Evolutionary conservation across 2,329 filamentous ascomycete species (phyloP), one percentile per base, ranked within the genome.

Genomic region (Metarhizium guizhouense): DNA sequence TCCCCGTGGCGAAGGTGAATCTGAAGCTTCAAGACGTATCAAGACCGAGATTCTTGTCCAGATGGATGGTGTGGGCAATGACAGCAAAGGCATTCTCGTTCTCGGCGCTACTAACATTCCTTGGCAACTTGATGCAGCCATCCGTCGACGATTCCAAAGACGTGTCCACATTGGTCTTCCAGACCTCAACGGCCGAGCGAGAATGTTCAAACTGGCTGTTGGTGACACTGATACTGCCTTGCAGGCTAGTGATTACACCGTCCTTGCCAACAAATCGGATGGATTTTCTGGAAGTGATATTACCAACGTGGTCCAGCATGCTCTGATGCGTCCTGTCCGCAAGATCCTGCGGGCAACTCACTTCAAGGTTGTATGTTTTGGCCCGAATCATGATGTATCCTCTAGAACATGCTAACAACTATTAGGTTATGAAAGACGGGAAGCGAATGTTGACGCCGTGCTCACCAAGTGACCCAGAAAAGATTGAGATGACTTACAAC

Each of bases 41-140:
- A 99, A 99, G 76, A 99, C 94, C 0, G 94, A 99, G 72, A 85
- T 99, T 66, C 84, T 99, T 14, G 93, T 99, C 18, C 94, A 99
- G 73, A 99, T 99, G 94, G 94, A 99, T 65, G 94, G 94, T 74
- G 94, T 99, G 8, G 95, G 94, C 60, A 93, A 95, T 60, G 94
- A 99, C 72, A 93, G 88, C 59, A 91, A 88, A 65, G 94, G 93
- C 25, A 93, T 99, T 8, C 78, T 99, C 29, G 95, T 99, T 45
- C 82, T 99, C 3, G 94, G 94, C 58, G 94, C 94, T 54, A 99
- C 94, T 55, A 99, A 99, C 70, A 97, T 99, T 59, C 94, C 94
- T 18, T 99, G 94, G 94, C 93, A 99, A 77, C 81, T 99, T 51
- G 94, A 99, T 70, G 88, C 90, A 11, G 94, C 94, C 63, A 99